These are phyloP conservation scores for Colletotrichum magnum DNA, from an alignment of 2,329 filamentous ascomycete genomes.

Conservation along the genomic window DNA sequence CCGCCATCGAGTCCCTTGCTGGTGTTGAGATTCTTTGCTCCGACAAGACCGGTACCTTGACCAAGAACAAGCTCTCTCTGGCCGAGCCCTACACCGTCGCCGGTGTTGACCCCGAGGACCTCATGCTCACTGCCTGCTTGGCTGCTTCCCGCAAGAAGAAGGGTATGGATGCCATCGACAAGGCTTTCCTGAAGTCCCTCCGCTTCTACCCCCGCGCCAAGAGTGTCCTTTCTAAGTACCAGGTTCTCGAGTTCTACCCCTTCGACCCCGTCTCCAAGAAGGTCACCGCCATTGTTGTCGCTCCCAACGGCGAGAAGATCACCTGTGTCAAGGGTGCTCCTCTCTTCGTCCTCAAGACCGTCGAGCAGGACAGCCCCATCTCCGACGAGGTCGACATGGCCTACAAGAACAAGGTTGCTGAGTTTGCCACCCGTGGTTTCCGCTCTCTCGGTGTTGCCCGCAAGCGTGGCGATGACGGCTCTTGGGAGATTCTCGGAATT, in stretches of 20 bases:
- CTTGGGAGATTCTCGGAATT: slow-evolving; percentile 94
- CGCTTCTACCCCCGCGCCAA: slow-evolving; percentile 88
- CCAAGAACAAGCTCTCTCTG: slow-evolving; percentile 93
- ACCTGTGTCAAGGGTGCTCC: slow-evolving; percentile 93
- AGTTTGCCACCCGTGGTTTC: slow-evolving; percentile 88
- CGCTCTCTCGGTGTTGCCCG: slow-evolving; percentile 93
- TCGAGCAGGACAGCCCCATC: slow-evolving; percentile 87
- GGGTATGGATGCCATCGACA: slow-evolving; percentile 95
- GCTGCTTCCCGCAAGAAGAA: slow-evolving; percentile 95
- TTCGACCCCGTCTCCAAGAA: slow-evolving; percentile 97
- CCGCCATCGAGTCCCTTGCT: slow-evolving; percentile 90
- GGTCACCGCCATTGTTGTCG: slow-evolving; percentile 86
- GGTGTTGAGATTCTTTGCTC: slow-evolving; percentile 96
- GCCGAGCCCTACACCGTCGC: slow-evolving; percentile 86
- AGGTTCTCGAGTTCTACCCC: slow-evolving; percentile 86
- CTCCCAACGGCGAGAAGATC: slow-evolving; percentile 85
- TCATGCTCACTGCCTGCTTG: slow-evolving; percentile 92
- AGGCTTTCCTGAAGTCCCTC: slow-evolving; percentile 91
- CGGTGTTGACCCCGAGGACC: slow-evolving; percentile 87
- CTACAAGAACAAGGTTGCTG: slow-evolving; percentile 93
- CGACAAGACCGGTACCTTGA: slow-evolving; percentile 94
- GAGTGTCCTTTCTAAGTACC: slow-evolving; percentile 84
- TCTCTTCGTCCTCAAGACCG: slow-evolving; percentile 87
- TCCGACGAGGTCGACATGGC: slow-evolving; percentile 82
- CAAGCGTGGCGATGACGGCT: slow-evolving; percentile 80